Evolutionary conservation across 257 asterid genomes (phyloP), one percentile per base, ranked within the genome.

Genomic region (Euphrasia confusa): DNA sequence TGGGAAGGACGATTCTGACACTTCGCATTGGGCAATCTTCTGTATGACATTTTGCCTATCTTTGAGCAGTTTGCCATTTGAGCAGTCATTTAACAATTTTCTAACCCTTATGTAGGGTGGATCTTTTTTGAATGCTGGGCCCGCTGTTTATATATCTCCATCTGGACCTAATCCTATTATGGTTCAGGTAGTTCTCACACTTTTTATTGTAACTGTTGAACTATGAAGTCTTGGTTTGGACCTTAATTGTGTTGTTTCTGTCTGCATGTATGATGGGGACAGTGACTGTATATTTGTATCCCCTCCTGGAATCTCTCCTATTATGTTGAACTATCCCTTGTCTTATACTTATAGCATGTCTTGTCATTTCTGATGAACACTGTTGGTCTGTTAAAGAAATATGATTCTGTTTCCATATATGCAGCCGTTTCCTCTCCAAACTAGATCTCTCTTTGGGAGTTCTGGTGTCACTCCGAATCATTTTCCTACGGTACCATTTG

Each of bases 391-490:
- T 45, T 7, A 50, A 64, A 21, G 24, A 40, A 30, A 49, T 39
- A 4, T 72, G 67, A 64, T 66, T 68, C 35, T 4, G 49, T 3
- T 71, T 71, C 64, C 44, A 37, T 47, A 28, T 68, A 71, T 76
- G 84, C 89, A 91, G 96, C 98, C 98, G 39, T 91, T 88, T 73
- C 98, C 98, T 68, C 89, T 86, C 65, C 98, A 91, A 72, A 75
- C 81, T 67, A 78, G 82, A 75, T 79, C 98, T 61, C 91, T 88
- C 48, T 91, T 91, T 71, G 79, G 84, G 68, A 72, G 72, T 49
- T 26, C 85, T 69, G 73, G 84, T 44, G 75, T 42, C 64, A 69
- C 85, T 33, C 39, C 81, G 4, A 84, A 55, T 75, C 79, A 81
- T 18, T 72, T 83, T 13, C 55, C 78, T 68, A 66, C 77, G 67